Percentiles rank a stretch among this genome's conserved stretches.
These are phyloP conservation scores for Rhodosporidiobolus sp. DNA, from an alignment of 768 basidiomycete genomes.

Conservation along the genomic window DNA sequence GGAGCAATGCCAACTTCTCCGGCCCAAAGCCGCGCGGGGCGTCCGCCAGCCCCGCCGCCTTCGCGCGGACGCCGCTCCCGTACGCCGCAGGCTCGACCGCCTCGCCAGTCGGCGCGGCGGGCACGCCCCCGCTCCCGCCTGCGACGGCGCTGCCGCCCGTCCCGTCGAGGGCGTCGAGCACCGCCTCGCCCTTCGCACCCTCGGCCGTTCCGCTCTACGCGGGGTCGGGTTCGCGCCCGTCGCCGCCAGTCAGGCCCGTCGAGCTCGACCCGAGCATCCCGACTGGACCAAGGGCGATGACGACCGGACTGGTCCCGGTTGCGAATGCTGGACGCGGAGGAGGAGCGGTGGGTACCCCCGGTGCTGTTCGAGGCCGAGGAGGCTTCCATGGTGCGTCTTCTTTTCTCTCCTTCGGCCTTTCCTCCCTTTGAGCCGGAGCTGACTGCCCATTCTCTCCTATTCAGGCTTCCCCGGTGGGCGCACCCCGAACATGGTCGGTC, in stretches of 20 bases:
- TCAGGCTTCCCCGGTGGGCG: constrained; percentile 3
- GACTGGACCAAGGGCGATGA: constrained; percentile 31
- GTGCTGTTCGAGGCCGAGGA: not conserved
- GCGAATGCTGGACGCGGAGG: not conserved
- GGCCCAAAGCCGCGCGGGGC: not conserved
- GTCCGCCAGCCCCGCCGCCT: constrained; percentile 8
- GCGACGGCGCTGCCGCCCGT: not conserved
- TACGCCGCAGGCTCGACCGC: not conserved
- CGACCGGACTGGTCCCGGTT: not conserved
- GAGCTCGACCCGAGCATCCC: constrained; percentile 27
- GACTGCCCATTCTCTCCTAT: not conserved
- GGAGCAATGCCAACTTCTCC: constrained; percentile 2
- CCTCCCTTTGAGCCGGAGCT: not conserved
- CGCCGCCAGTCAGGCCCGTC: constrained; percentile 24
- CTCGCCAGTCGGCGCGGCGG: not conserved
- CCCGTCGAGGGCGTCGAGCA: not conserved
- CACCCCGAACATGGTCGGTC: not conserved
- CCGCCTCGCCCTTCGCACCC: not conserved
- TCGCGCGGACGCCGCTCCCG: constrained; percentile 1
- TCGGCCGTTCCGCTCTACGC: constrained; percentile 12
- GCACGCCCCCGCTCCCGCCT: not conserved
- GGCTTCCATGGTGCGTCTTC: constrained; percentile 26
- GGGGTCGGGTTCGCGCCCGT: constrained; percentile 3
- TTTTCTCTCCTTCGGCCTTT: not conserved
- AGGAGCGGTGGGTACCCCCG: not conserved